Percentiles rank a stretch among this genome's conserved stretches.
These are phyloP conservation scores for Fusarium tanahbumbuense DNA, from an alignment of 2,329 filamentous ascomycete species.

Conservation along the genomic window DNA sequence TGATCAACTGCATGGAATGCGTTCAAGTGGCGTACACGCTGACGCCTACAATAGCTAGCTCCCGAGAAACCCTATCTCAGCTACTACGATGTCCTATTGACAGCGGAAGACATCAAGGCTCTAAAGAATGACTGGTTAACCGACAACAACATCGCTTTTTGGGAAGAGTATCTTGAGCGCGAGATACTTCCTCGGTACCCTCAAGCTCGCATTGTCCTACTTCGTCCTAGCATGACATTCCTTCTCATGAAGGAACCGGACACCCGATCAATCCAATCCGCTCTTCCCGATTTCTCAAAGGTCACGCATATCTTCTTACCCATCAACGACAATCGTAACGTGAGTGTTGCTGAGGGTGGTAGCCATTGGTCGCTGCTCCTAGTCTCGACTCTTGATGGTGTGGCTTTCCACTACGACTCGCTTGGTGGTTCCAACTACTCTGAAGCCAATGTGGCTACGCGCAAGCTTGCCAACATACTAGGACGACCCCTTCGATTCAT, in stretches of 20 bases:
- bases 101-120: constrained; percentile 87
- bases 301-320: constrained; percentile 96
- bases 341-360: constrained; percentile 84
- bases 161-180: constrained; percentile 96
- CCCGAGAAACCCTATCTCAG: constrained; percentile 55
- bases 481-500: constrained; percentile 77
- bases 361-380: constrained; percentile 95
- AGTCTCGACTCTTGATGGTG: constrained; percentile 86
- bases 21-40: constrained; percentile 15
- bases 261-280: constrained; percentile 67
- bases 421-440: constrained; percentile 79
- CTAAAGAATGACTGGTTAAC: constrained; percentile 96
- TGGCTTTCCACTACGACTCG: constrained; percentile 97
- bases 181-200: constrained; percentile 85
- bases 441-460: constrained; percentile 76
- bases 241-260: constrained; percentile 82
- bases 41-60: constrained; percentile 59
- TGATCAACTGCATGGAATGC: constrained; percentile 19
- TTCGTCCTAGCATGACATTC: constrained; percentile 93
- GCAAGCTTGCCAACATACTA: constrained; percentile 77
- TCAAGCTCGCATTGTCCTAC: constrained; percentile 86
- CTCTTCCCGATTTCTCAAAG: constrained; percentile 81
- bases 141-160: constrained; percentile 97
- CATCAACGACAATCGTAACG: constrained; percentile 87
- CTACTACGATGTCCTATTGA: constrained; percentile 67